Conservation (phyloP, 2,329 filamentous ascomycete genomes). For the Sporothrix pseudoabietina region DNA sequence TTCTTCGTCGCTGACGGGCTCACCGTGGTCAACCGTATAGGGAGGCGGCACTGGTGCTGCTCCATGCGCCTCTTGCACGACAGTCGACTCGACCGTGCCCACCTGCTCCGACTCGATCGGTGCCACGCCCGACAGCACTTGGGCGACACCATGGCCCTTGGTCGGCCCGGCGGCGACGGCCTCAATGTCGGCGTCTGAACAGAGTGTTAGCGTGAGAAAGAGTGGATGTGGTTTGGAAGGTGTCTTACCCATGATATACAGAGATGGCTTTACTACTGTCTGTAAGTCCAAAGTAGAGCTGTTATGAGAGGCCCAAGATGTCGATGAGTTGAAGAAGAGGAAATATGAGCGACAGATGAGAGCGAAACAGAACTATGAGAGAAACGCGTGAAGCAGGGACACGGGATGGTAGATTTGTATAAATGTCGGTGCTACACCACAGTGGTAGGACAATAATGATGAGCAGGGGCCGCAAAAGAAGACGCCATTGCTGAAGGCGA, state of each 20-base stretch:
- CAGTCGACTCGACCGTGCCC: background rate
- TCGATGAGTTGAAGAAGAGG: background rate
- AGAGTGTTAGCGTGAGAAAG: background rate
- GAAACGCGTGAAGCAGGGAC: background rate
- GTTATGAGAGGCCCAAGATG: background rate
- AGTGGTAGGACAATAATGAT: background rate
- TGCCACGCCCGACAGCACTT: background rate
- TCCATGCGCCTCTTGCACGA: background rate
- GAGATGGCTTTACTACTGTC: background rate
- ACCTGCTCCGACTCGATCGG: conserved; percentile 2
- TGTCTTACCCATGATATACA: background rate
- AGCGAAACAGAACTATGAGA: background rate
- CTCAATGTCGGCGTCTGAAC: background rate
- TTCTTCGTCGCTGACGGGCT: background rate
- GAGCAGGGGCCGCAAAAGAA: background rate
- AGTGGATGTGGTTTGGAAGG: background rate
- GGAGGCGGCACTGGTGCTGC: background rate
- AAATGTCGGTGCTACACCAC: background rate
- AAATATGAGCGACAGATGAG: background rate
- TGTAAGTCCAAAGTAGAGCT: background rate
- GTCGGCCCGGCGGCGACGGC: background rate
- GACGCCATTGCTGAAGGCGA: background rate
- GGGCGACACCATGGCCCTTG: background rate
- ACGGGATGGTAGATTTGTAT: background rate
- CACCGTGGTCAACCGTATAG: background rate